Evolutionary conservation across 164 flowering plant species (phyloP).

Genomic region (Magnolia changhungtana): DNA sequence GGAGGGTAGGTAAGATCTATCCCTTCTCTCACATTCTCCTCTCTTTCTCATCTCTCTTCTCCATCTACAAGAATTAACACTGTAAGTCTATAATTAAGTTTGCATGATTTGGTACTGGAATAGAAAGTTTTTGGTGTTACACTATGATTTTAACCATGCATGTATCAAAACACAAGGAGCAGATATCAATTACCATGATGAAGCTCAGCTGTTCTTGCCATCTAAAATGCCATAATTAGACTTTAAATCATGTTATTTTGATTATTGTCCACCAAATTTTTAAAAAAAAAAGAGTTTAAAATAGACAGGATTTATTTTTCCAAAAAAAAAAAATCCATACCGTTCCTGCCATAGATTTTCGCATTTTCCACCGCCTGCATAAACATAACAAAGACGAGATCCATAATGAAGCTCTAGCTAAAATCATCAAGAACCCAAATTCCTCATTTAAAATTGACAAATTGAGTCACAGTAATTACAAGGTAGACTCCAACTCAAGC

Average conservation of each 20-base stretch:
- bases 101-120: too few relatives aligned
- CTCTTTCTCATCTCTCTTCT: too few relatives aligned
- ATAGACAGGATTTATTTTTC: not conserved
- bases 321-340: conserved; percentile 27
- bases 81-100: too few relatives aligned
- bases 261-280: not conserved
- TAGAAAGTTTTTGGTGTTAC: too few relatives aligned
- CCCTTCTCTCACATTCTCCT: too few relatives aligned
- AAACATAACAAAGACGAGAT: not conserved
- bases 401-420: not conserved
- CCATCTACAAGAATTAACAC: too few relatives aligned
- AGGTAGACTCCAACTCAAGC: not conserved
- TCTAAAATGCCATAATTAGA: not conserved
- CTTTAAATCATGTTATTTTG: not conserved
- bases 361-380: conserved; percentile 66
- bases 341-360: conserved; percentile 70
- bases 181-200: not conserved
- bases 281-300: not conserved
- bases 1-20: too few relatives aligned
- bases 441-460: not conserved
- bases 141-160: too few relatives aligned
- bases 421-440: not conserved
- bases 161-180: too few relatives aligned
- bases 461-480: not conserved
- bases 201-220: not conserved